phyloP scores from a whole-genome alignment of 2,329 filamentous ascomycete genomes.

The Leptographium radiaticola region DNA sequence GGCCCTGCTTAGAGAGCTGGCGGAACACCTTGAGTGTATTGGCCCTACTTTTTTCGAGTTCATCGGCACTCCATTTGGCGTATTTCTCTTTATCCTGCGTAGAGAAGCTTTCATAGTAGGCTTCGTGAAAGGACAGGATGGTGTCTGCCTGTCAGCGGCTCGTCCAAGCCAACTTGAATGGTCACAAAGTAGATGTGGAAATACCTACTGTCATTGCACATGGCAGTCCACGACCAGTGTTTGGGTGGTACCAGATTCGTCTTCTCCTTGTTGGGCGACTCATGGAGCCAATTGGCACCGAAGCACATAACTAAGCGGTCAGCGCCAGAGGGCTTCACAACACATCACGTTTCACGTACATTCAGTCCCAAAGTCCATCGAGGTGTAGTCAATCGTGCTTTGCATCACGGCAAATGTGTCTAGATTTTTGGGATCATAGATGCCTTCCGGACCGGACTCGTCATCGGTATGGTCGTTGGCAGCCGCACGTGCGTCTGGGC shows the following conservation, averaged over 20 bases:
- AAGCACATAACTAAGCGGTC: slow-evolving; percentile 45
- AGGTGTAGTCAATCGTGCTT: slow-evolving; percentile 64
- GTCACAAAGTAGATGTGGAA: too few relatives aligned
- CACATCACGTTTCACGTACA: slow-evolving; percentile 43
- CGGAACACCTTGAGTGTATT: slow-evolving; percentile 25
- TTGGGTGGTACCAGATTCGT: slow-evolving; percentile 25
- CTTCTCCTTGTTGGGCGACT: slow-evolving; percentile 15
- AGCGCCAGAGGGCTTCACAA: too few relatives aligned
- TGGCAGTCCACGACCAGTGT: slow-evolving; percentile 57
- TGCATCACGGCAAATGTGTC: slow-evolving; percentile 42
- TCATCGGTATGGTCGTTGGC: background rate
- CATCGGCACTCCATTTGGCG: slow-evolving; percentile 13
- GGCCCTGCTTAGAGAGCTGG: slow-evolving; percentile 26
- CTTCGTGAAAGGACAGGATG: slow-evolving; percentile 56
- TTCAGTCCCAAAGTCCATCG: slow-evolving; percentile 53
- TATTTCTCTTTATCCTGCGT: slow-evolving; percentile 12
- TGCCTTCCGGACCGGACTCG: too few relatives aligned
- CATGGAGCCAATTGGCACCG: slow-evolving; percentile 54
- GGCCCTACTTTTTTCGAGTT: slow-evolving; percentile 22
- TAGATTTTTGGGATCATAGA: slow-evolving; percentile 13
- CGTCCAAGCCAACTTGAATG: too few relatives aligned
- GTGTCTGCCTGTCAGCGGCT: slow-evolving; percentile 32
- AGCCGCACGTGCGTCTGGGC: background rate
- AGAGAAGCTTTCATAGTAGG: slow-evolving; percentile 21
- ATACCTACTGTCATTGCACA: slow-evolving; percentile 49